Conservation (phyloP, 495 filamentous ascomycete species). For the Talaromyces thailandensis region DNA sequence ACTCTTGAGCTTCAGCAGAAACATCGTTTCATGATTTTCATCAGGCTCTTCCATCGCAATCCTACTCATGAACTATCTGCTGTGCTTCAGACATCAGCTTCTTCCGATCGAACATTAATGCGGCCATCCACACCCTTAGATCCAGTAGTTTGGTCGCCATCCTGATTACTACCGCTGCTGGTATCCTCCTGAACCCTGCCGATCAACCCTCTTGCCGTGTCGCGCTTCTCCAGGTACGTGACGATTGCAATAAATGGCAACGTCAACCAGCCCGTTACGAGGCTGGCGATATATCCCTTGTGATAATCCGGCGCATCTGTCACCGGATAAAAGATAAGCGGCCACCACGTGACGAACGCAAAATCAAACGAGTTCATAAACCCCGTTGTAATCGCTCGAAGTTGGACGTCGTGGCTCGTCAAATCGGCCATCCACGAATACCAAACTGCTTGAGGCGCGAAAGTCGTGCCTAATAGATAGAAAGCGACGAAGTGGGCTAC, state of each 20-base stretch:
- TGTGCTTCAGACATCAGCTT: neutral
- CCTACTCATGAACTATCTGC: neutral
- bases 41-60: neutral
- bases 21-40: neutral
- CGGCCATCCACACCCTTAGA: neutral
- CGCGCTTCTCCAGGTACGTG: conserved; percentile 21
- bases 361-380: conserved; percentile 33
- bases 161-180: neutral
- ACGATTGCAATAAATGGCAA: conserved; percentile 21
- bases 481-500: conserved; percentile 24
- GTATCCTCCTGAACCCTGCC: conserved; percentile 8
- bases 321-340: conserved; percentile 24
- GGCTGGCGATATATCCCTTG: conserved; percentile 26
- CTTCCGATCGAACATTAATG: neutral
- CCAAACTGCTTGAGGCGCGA: conserved; percentile 27
- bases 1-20: neutral
- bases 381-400: conserved; percentile 24
- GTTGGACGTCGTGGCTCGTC: conserved; percentile 23
- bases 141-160: neutral
- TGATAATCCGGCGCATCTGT: conserved; percentile 24
- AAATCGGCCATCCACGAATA: conserved; percentile 30
- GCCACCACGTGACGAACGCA: conserved; percentile 29
- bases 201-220: conserved; percentile 18
- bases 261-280: conserved; percentile 22
- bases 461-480: conserved; percentile 25